phyloP scores from a whole-genome alignment of 352 stramenopile genomes.

The Blastocystis sp. region DNA sequence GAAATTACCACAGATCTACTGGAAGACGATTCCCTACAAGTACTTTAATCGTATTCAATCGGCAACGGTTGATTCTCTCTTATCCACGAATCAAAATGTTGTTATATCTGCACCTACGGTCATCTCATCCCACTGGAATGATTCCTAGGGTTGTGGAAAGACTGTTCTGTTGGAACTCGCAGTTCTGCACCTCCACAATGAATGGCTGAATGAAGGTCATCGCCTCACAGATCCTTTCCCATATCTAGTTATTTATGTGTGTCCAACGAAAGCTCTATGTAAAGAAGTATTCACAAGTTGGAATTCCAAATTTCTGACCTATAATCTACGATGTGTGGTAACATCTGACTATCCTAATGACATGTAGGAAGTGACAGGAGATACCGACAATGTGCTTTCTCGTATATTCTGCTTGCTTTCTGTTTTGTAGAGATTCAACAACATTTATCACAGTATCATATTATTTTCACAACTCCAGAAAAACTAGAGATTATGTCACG shows the following conservation, averaged over 20 bases:
- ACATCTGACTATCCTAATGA: no score
- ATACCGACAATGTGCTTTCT: not conserved
- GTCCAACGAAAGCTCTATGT: conserved; percentile 34
- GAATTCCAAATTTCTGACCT: not conserved
- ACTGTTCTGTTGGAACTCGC: conserved; percentile 23
- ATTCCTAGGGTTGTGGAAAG: conserved; percentile 27
- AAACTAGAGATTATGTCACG: conserved; percentile 61
- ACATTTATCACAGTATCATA: not conserved
- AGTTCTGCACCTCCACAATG: conserved; percentile 8
- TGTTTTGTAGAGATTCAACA: not conserved
- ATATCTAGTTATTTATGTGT: conserved; percentile 13
- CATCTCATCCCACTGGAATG: not conserved
- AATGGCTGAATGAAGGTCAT: not conserved
- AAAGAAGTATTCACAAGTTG: conserved; percentile 25
- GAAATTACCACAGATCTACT: not conserved
- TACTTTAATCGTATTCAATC: conserved; percentile 50
- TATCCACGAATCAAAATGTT: conserved; percentile 15
- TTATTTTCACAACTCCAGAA: conserved; percentile 62
- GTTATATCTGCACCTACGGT: conserved; percentile 42
- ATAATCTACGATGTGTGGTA: not conserved
- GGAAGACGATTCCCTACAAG: conserved; percentile 25
- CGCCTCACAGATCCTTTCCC: not conserved
- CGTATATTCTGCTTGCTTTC: not conserved
- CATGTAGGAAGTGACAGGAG: conserved; percentile 43
- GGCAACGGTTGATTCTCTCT: not conserved